Base-by-base conservation (phyloP, 768 basidiomycete genomes). In the Russula ochroleuca region DNA sequence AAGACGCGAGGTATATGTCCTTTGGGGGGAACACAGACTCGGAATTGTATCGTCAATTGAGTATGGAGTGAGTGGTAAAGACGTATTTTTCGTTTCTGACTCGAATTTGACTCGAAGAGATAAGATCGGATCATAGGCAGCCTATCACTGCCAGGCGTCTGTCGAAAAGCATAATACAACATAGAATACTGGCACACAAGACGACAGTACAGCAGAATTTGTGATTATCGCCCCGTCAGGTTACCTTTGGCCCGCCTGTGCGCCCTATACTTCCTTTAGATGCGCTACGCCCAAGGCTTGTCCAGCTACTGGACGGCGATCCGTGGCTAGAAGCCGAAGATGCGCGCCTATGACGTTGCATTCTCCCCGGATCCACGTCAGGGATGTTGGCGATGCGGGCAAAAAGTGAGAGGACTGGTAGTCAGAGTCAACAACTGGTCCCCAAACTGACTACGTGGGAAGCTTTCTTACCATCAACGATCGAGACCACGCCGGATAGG, bases 271-370 rank as follows among this genome's bases (percentile, higher is more conserved):
- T 68, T 13, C 66, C 66, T 3, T 47, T 57, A 8, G 66, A 68
- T 3, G 47, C 23, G 35, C 62, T 67, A 1, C 68, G 68, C 13
- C 28, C 56, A 1, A 67, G 68, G 37, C 52, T 48, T 10, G 55
- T 19, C 21, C 54, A 58, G 19, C 25, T 19, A 52, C 48, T 55
- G n/a, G 66, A 67, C 17, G 61, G 6, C 8, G 71, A 72, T 25
- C 65, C 60, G 9, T 67, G 68, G 33, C 74, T 72, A 48, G 88
- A 88, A 3, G 86, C 73, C 0, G 88, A 90, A 0, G 89, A 90
- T 3, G 88, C 86, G 23, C 90, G 83, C 2, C 91, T 85, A 70
- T 89, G 89, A 47, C 88, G 85, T 72, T 87, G 87, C 80, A 89
- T 90, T 55, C 81, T 82, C 2, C 83, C 84, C 19, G 91, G 91